These are phyloP conservation scores for Actinomortierella wolfii DNA, from an alignment of 371 early-diverging fungal species.

Conservation along the genomic window DNA sequence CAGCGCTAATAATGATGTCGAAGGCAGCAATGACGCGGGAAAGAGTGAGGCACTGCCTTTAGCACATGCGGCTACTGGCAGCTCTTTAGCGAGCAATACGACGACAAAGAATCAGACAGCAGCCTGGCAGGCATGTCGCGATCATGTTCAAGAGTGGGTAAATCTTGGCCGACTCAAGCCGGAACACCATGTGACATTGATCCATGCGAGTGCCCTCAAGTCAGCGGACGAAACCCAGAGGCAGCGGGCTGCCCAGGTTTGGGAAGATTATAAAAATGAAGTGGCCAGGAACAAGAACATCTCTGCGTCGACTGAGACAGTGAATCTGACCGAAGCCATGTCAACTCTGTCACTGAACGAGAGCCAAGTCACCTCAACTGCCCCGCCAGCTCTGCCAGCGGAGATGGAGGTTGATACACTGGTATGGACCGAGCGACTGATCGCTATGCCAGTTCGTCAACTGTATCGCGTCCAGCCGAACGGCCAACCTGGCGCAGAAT, in stretches of 20 bases:
- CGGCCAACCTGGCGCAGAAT: conserved; percentile 1
- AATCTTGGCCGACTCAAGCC: conserved; percentile 21
- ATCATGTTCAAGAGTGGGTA: conserved; percentile 16
- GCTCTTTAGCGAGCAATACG: not conserved
- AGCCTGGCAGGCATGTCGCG: not conserved
- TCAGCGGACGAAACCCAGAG: conserved; percentile 8
- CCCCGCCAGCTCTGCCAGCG: no score
- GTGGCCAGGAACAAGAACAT: no score
- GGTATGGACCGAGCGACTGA: conserved; percentile 36
- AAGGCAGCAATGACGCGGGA: not conserved
- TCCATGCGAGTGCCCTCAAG: conserved; percentile 30
- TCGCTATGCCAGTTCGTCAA: conserved; percentile 6
- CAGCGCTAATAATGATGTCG: conserved; percentile 11
- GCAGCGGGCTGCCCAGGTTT: conserved; percentile 17
- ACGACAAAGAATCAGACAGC: conserved; percentile 10
- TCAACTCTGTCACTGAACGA: no score
- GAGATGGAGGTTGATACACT: conserved; percentile 3
- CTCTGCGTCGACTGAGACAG: no score
- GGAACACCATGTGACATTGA: conserved; percentile 54
- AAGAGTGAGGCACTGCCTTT: not conserved
- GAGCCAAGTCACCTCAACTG: no score
- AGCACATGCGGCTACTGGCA: not conserved
- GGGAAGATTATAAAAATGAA: conserved; percentile 28
- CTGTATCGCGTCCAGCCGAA: conserved; percentile 10
- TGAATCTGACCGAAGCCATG: no score